phyloP scores from a whole-genome alignment of 495 filamentous ascomycete species.

The Lasiosphaeria ovina region DNA sequence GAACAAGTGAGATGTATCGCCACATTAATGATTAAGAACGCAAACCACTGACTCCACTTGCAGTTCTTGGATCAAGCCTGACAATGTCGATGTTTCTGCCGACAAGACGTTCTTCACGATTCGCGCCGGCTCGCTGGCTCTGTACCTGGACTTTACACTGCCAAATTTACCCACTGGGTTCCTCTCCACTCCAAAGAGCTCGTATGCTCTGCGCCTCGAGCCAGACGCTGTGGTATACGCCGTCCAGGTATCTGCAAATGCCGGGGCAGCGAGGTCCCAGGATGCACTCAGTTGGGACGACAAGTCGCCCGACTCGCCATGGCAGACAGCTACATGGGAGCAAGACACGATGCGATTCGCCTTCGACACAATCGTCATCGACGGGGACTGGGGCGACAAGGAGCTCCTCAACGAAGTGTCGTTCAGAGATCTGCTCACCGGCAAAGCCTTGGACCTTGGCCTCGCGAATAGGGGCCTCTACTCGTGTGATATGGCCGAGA shows the following conservation, averaged over 20 bases:
- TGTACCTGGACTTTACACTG: conserved; percentile 1
- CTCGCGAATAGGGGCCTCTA: not conserved
- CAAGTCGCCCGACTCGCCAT: not conserved
- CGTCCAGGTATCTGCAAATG: not conserved
- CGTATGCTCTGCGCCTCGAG: not conserved
- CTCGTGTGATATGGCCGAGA: not conserved
- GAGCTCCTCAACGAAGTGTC: not conserved
- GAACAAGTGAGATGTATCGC: not conserved
- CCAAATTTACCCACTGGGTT: not conserved
- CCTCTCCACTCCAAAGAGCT: not conserved
- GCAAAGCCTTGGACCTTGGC: not conserved
- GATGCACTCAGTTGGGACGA: not conserved
- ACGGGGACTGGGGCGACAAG: not conserved
- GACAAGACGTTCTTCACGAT: not conserved
- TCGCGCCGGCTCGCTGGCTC: not conserved
- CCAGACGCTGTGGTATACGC: not conserved
- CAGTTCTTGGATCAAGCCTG: not conserved
- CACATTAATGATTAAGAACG: not conserved
- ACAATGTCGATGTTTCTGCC: not conserved
- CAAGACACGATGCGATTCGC: not conserved
- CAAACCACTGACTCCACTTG: not conserved
- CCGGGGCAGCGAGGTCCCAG: not conserved
- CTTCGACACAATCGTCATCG: not conserved
- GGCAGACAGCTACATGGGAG: not conserved
- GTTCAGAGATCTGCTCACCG: not conserved